Evolutionary conservation across 371 early-diverging fungal genomes (phyloP), one percentile per base, ranked within the genome.

Genomic region (Rhizopus sp.): DNA sequence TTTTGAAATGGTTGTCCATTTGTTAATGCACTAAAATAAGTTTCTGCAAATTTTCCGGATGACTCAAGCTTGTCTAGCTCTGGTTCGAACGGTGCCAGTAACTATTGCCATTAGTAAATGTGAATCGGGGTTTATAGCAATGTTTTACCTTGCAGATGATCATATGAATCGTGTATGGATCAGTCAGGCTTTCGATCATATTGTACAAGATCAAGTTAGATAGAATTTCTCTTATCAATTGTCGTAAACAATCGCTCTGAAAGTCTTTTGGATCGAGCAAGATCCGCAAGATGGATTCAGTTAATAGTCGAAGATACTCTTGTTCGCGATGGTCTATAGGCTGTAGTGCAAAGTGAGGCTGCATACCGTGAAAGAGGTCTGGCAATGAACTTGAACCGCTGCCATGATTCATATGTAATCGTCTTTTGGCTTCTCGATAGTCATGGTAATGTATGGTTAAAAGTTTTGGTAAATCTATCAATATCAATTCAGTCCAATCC

Each of bases 111-210:
- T n/a, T 29, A 23, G 42, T 50, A 47, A 5, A 48, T 30, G 12
- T 23, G 9, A 48, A 9, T n/a, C 17, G 32, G 32, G 12, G 37
- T 30, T 29, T 4, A 39, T 38, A 35, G 1, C 35, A 35, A n/a
- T 3, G 12, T 48, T 64, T 62, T 72, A 80, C 82, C 56, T 83
- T 83, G 60, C 80, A 81, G 54, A 83, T 72, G 40, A 85, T 82
- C 53, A 72, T 75, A 52, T 85, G 80, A 35, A 85, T 70, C 47
- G 80, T 81, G 49, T 81, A 83, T 0, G 85, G 83, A 61, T 85
- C 83, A 12, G 83, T 66, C 39, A 85, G 51, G 15, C 60, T 60
- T 42, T 83, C 81, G 9, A 78, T 73, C 8, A 81, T 45, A 35
- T 75, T 81, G 31, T 50, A 59, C 13, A 85, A 59, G 0, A 85